These are phyloP conservation scores for Populus hybrid DNA, from an alignment of 441 rosid species.

Conservation along the genomic window DNA sequence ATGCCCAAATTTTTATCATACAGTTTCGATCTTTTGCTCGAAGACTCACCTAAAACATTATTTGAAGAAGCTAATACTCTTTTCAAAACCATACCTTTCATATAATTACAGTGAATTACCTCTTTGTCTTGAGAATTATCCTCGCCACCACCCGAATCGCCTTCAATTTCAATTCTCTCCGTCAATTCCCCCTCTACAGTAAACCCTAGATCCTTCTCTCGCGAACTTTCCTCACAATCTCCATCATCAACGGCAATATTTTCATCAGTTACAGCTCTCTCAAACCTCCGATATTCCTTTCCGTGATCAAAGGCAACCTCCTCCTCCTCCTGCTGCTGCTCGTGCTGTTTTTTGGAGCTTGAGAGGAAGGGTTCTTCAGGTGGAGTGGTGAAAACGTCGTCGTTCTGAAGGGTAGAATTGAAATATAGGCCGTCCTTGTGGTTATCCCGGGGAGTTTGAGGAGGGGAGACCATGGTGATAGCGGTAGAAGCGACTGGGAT, in stretches of 20 bases:
- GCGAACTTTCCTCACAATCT: conserved; percentile 6
- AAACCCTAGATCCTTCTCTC: conserved; percentile 38
- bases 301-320: background rate
- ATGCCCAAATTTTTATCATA: conserved; percentile 2
- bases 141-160: background rate
- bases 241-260: conserved; percentile 6
- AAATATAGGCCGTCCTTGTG: background rate
- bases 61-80: conserved; percentile 7
- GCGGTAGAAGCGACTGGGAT: conserved; percentile 24
- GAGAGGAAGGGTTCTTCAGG: conserved; percentile 24
- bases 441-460: conserved; percentile 17
- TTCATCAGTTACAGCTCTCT: background rate
- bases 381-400: conserved; percentile 38
- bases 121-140: background rate
- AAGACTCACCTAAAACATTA: conserved; percentile 19
- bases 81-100: conserved; percentile 17
- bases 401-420: conserved; percentile 3
- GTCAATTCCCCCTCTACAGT: conserved; percentile 26
- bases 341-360: conserved; percentile 2
- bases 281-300: conserved; percentile 10
- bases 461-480: conserved; percentile 32
- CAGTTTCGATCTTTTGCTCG: conserved; percentile 11
- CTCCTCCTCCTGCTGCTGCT: background rate
- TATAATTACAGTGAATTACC: conserved; percentile 14
- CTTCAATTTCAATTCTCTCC: conserved; percentile 16